phyloP scores from a whole-genome alignment of 202 grass and related monocot species.

The Dendrocalamus latiflorus region DNA sequence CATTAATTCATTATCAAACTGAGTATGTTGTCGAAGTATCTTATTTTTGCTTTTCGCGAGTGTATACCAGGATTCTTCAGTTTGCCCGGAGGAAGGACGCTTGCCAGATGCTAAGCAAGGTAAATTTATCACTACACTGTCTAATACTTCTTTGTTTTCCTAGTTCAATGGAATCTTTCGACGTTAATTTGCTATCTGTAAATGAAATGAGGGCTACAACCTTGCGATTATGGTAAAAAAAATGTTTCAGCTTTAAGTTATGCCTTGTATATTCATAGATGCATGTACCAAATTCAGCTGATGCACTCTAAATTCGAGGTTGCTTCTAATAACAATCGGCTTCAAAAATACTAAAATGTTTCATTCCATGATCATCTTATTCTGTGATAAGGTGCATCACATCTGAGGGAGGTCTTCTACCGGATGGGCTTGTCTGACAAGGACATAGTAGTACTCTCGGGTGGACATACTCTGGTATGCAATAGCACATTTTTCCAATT shows the following conservation, averaged over 20 bases:
- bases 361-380: not conserved
- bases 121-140: not conserved
- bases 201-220: not conserved
- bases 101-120: slow-evolving; percentile 63
- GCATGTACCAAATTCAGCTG: not conserved
- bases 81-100: slow-evolving; percentile 43
- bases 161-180: not conserved
- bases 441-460: slow-evolving; percentile 70
- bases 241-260: not conserved
- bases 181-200: not conserved
- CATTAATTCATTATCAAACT: not conserved
- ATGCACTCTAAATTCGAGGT: not conserved
- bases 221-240: not conserved
- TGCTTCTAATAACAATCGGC: not conserved
- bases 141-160: not conserved
- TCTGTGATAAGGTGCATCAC: slow-evolving; percentile 35
- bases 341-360: not conserved
- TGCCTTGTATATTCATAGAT: not conserved
- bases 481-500: not conserved
- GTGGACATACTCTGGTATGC: slow-evolving; percentile 61
- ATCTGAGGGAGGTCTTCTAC: slow-evolving; percentile 59
- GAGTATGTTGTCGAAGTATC: not conserved
- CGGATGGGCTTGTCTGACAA: slow-evolving; percentile 73
- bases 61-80: slow-evolving; percentile 40
- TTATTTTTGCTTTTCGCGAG: too few relatives aligned